Evolutionary conservation across 1,284 basidiomycete genomes (phyloP).

Genomic region (Marasmius fiardii): DNA sequence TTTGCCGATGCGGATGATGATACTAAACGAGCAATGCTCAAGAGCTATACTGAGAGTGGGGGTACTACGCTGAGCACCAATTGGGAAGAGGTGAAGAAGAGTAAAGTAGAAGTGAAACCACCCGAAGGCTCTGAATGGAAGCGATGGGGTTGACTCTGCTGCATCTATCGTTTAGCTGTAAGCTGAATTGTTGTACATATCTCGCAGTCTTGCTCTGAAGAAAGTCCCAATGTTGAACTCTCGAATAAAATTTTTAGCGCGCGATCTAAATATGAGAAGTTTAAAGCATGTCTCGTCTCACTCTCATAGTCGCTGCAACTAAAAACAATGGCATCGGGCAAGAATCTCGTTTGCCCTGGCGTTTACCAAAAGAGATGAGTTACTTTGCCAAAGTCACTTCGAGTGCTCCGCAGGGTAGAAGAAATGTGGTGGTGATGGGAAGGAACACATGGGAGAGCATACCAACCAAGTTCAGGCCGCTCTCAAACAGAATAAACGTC

Average conservation of each 20-base stretch:
- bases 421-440: conserved; percentile 94
- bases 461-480: conserved; percentile 83
- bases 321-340: conserved; percentile 86
- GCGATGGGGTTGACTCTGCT: conserved; percentile 53
- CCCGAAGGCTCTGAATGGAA: conserved; percentile 82
- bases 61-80: conserved; percentile 93
- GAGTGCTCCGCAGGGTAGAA: conserved; percentile 47
- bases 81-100: conserved; percentile 84
- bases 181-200: not conserved
- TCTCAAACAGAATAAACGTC: conserved; percentile 77
- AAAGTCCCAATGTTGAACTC: not conserved
- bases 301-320: conserved; percentile 93
- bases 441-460: conserved; percentile 98
- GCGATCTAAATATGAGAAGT: not conserved
- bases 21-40: conserved; percentile 91
- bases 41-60: conserved; percentile 89
- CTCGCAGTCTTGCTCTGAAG: not conserved
- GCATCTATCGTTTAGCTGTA: not conserved
- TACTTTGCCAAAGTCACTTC: conserved; percentile 88
- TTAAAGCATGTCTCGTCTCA: conserved; percentile 54
- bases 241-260: too few relatives aligned
- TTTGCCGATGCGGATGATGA: conserved; percentile 87
- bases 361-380: conserved; percentile 85
- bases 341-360: conserved; percentile 82
- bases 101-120: conserved; percentile 68